Evolutionary conservation across 768 basidiomycete species (phyloP).

Genomic region (Phylloporus rhodoxanthus): DNA sequence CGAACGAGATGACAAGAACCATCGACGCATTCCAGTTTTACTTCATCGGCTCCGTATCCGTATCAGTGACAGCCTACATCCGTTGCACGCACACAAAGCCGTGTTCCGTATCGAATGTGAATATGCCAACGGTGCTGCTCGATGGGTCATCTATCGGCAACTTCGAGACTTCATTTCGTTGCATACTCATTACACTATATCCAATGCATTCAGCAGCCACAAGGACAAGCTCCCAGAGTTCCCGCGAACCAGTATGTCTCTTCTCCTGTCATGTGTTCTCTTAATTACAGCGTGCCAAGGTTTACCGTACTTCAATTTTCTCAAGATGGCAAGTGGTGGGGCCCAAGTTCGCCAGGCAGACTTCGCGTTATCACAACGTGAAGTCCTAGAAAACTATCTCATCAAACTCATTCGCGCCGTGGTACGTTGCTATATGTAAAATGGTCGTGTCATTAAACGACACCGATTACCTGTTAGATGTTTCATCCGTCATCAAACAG

Average conservation of each 20-base stretch:
- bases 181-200: constrained; percentile 83
- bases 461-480: constrained; percentile 52
- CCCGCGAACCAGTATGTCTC: constrained; percentile 64
- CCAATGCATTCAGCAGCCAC: constrained; percentile 71
- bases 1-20: constrained; percentile 80
- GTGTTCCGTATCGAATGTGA: constrained; percentile 93
- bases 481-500: constrained; percentile 92
- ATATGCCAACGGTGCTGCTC: constrained; percentile 85
- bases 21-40: constrained; percentile 72
- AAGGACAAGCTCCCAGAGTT: constrained; percentile 85
- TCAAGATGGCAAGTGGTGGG: constrained; percentile 55
- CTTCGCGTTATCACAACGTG: constrained; percentile 77
- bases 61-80: constrained; percentile 81
- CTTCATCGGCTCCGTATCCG: constrained; percentile 79
- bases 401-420: constrained; percentile 84
- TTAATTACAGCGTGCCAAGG: constrained; percentile 35
- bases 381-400: constrained; percentile 82
- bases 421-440: constrained; percentile 39
- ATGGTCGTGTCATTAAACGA: neutral
- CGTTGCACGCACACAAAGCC: constrained; percentile 66
- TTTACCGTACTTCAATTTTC: constrained; percentile 86
- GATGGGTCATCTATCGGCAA: constrained; percentile 96
- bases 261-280: neutral
- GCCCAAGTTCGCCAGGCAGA: constrained; percentile 58
- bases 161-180: constrained; percentile 87